Base-by-base conservation (phyloP, 1,139 yeast species). In the Yamadazyma membranifaciens region DNA sequence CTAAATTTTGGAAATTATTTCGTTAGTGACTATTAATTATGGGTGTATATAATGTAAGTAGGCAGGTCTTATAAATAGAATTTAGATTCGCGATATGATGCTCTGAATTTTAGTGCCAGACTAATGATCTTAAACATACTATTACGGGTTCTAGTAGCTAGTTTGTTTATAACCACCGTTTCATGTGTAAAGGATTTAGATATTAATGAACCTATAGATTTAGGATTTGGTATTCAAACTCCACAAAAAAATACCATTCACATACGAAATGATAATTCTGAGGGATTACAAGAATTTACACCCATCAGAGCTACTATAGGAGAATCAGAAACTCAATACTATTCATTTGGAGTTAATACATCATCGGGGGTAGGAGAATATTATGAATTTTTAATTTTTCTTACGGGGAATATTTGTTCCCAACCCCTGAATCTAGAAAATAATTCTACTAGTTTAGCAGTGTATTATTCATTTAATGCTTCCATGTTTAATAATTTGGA, bases 371-470 rank as follows among this genome's bases (percentile, higher is more conserved):
- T 75, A 16, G 78, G 80, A 2, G 70, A 67, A 39, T 65, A 63
- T 45, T 79, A 75, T 53, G 78, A 81, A 52, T 65, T 74, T 38
- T 63, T 81, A 50, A 67, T 81, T 39, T 81, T 80, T 47, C 48
- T 82, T 5, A 76, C 84, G 15, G 87, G 85, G 1, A 80, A 80
- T 47, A 63, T 82, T 9, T 80, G 86, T 49, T 52, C 61, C 7
- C 65, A 75, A 43, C 86, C 87, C 0, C 45, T 49, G 7, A 55
- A 64, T 30, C 37, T 63, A 7, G 37, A 37, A 1, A 50, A 44
- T 5, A 52, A 55, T 38, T 69, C 65, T 14, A 59, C 75, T 14
- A 67, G 73, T 34, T 54, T 81, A 29, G 63, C 70, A 4, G 70
- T 81, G 0, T 75, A 73, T 48, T 77, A 74, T 52, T 68, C 81